Base-by-base conservation (phyloP, 768 basidiomycete genomes). In the Rubroboletus pulcherrimus region DNA sequence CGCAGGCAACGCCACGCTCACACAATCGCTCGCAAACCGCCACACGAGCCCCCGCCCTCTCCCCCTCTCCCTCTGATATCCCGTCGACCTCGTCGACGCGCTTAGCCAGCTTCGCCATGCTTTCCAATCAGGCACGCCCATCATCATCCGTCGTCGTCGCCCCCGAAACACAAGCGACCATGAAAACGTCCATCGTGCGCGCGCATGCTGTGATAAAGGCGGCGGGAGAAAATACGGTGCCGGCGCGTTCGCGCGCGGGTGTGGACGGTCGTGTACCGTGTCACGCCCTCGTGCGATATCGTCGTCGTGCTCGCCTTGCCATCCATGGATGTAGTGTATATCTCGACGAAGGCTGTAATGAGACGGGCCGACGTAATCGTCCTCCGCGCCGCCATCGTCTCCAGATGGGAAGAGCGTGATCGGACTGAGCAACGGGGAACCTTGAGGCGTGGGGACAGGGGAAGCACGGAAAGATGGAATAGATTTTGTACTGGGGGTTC, bases 121-220 rank as follows among this genome's bases (percentile, higher is more conserved):
- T 49, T 54, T 65, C 74, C 73, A 58, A 62, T 58, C 51, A 0
- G 84, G 83, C 30, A 77, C 53, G 6, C 72, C 68, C 14, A 86
- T 19, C 17, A 77, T 75, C 56, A 88, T 63, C n/a, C 81, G 78
- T 56, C 84, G 76, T 17, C 81, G 73, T 30, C 81, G 75, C 1
- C 84, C 83, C 29, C 74, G 66, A 51, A 86, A 74, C 24, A 77
- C 74, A 63, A 87, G 87, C 17, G 79, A 74, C 76, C 79, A 81
- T 19, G 78, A 81, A 39, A 71, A 67, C 66, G 73, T 70, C 43
- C 43, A 65, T 63, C 53, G 58, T 57, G 29, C 30, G n/a, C 60
- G 64, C 19, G 55, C 46, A 26, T 65, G 57, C 44, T 66, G 71
- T 21, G 63, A 58, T 9, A 54, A 56, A 37, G 75, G 75, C 14